Base-by-base conservation (phyloP, 2,329 filamentous ascomycete genomes). In the Dactylellina parvicollis region DNA sequence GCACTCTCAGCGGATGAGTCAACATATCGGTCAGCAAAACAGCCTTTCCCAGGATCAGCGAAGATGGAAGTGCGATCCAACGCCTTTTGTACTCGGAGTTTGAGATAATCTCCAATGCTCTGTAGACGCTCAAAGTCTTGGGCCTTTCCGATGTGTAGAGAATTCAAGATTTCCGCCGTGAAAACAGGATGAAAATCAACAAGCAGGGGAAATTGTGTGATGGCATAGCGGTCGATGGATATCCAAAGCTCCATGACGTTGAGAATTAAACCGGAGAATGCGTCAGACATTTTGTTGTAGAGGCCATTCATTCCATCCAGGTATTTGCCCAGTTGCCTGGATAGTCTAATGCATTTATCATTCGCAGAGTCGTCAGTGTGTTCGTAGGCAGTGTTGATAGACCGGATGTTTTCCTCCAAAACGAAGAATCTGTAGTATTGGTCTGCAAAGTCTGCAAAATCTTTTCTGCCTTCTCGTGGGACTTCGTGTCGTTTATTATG, bases 161-260 rank as follows among this genome's bases (percentile, higher is more conserved):
- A 80, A 76, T 90, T 83, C 0, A 91, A 79, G 0, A 85, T 76
- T 2, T 83, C 80, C 0, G 84, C 79, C 0, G 78, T 74, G 49
- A 91, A 85, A 0, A 81, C 80, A 0, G 87, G 85, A 10, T 84
- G 81, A 57, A 84, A 88, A 0, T 85, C 79, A 0, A 52, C 28
- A 0, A 91, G 79, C 0, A 89, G 77, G 0, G 84, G 83, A 49
- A 81, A 86, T 0, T 74, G 71, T 0, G 46, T 9, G 0, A 81
- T 79, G 0, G 84, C 83, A n/a, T 77, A 78, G 9, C 80, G 76
- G 73, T 91, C 89, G 78, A 89, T 82, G 0, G 78, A 76, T 2
- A 85, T 77, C 88, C 88, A 91, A 0, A 88, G 75, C 54, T 86
- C 84, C 77, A 90, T 83, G 0, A 87, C 44, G 5, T 80, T 82